Base-by-base conservation (phyloP, 106 monocot genomes). In the Dendrobium chrysotoxum region DNA sequence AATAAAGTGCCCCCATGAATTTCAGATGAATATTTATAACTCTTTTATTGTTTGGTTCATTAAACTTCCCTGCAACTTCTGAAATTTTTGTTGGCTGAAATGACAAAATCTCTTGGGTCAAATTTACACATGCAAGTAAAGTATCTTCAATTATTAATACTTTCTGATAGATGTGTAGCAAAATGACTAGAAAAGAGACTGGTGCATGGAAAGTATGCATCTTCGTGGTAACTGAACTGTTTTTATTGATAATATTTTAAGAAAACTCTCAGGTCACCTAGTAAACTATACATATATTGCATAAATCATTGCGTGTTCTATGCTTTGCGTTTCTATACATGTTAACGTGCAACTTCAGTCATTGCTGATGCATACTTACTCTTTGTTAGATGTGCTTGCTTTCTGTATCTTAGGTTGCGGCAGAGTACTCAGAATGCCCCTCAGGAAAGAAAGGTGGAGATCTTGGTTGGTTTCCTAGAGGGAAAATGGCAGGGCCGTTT, bases 391-490 rank as follows among this genome's bases (percentile, higher is more conserved):
- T 35, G 40, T 41, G 41, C 71, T 7, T 73, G 39, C 67, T 76
- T 31, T 82, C 80, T 41, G 18, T 44, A 40, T 54, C 77, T 73
- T 76, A 98, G 98, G 40, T 98, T 41, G 98, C 98, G 47, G 80
- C 87, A 54, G 98, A 98, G 58, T 98, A 87, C 80, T 98, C 98
- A 31, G 98, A 98, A 86, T 98, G 98, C 68, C 98, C 98, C 64
- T 98, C 98, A 17, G 98, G 86, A 20, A 98, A 98, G 89, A 98
- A 98, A 85, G 98, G 98, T 42, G 98, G 95, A 86, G 98, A 98
- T 67, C 95, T 98, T 75, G 98, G 98, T n/a, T 98, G 98, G 98
- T 98, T 98, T 78, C 98, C 98, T 47, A 87, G 98, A 76, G 98
- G 98, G 3, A 95, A 98, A 84, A 98, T 98, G 98, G 98, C 98